phyloP scores from a whole-genome alignment of 2,329 filamentous ascomycete genomes.

The Colletotrichum musicola region DNA sequence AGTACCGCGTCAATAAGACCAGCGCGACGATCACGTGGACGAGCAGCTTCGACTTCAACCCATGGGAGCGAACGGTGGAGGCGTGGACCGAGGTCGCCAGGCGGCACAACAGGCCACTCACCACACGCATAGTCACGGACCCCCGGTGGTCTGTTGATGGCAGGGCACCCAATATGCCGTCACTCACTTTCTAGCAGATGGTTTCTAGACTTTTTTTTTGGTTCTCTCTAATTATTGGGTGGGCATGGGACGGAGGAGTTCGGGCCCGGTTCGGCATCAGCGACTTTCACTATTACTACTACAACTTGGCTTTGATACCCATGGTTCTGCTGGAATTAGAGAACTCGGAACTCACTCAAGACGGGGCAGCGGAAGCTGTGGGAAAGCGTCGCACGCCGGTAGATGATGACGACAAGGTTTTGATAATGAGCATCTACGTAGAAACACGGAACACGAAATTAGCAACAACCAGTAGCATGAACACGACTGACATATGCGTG shows the following conservation, averaged over 20 bases:
- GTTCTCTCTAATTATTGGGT: neutral
- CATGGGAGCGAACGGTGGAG: constrained; percentile 41
- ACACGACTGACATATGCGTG: too few relatives aligned
- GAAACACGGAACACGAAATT: too few relatives aligned
- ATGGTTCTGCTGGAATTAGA: neutral
- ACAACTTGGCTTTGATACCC: constrained; percentile 24
- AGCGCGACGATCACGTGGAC: constrained; percentile 36
- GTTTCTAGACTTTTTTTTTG: neutral
- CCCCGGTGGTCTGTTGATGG: constrained; percentile 30
- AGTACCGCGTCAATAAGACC: constrained; percentile 33
- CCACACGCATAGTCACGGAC: neutral
- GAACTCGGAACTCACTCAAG: neutral
- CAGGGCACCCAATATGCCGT: constrained; percentile 34
- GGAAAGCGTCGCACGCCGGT: too few relatives aligned
- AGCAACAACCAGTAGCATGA: too few relatives aligned
- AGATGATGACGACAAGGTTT: too few relatives aligned
- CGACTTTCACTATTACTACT: constrained; percentile 3
- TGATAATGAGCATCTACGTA: too few relatives aligned
- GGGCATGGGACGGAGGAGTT: neutral
- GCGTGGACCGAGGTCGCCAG: constrained; percentile 42
- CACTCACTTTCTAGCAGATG: constrained; percentile 25
- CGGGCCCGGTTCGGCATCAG: neutral
- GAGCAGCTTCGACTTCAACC: constrained; percentile 42
- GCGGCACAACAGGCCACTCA: constrained; percentile 29
- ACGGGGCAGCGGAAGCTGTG: neutral